Evolutionary conservation across 352 stramenopile species (phyloP), one percentile per base, ranked within the genome.

Genomic region (Pythium volutum): DNA sequence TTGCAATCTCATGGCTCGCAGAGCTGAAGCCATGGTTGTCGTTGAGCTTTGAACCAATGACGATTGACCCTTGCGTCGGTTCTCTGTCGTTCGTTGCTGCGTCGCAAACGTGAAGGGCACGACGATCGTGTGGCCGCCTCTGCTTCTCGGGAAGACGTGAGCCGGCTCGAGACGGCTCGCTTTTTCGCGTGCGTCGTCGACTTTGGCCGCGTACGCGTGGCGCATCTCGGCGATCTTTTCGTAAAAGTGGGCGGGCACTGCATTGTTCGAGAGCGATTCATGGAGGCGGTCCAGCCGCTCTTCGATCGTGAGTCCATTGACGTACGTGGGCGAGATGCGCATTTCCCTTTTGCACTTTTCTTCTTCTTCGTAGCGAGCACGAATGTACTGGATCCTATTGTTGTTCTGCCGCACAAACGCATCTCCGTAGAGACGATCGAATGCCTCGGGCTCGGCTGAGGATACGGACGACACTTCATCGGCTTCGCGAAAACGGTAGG

Each of bases 191-290:
- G 64, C 58, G 5, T 79, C 68, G 9, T 75, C 45, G 1, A 48
- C 53, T 57, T 76, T 81, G 20, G 66, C 52, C 15, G 70, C 63
- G 0, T 75, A 60, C 3, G 74, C 76, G 0, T 55, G 54, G 1
- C 76, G 76, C 76, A 88, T 88, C 2, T 66, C 41, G 15, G 71
- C 49, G 27, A 88, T 80, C 39, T 81, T 84, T 51, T 79, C 73
- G 45, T 86, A 63, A 55, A 78, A 88, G 36, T 81, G 59, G 2
- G 73, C 70, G 0, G 79, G 79, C 3, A 88, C 27, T 4, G 73
- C 58, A 23, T 76, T 88, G 27, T 56, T 73, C 20, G 74, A 72
- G 0, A 86, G 66, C 3, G 76, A 70, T 10, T 61, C 60, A 3
- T 78, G 70, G 1, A 88, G 59, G 23, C 71, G 66, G 15, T 75